A percentile compares a stretch with the other conserved stretches of the same genome.
Conservation (phyloP, 306 rosid species). For the Datisca glomerata region DNA sequence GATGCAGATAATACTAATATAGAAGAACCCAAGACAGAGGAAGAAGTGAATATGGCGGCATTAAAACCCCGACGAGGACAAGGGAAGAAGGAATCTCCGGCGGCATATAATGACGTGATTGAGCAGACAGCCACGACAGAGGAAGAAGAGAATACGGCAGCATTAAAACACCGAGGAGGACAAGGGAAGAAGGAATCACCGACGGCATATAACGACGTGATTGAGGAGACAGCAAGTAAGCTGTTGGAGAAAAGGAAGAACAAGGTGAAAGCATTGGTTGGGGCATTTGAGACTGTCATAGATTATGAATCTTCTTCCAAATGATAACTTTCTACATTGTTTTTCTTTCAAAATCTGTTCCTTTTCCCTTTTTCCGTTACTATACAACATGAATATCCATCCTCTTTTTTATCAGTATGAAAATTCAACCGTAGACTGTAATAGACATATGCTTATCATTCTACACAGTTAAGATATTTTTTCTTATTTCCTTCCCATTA, state of each 20-base stretch:
- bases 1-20: constrained; percentile 6
- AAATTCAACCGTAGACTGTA: too few species aligned
- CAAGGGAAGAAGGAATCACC: constrained; percentile 37
- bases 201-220: constrained; percentile 46
- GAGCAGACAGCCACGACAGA: not conserved
- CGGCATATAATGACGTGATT: too few species aligned
- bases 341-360: too few species aligned
- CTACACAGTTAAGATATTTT: too few species aligned
- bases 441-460: too few species aligned
- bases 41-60: not conserved
- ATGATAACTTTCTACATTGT: too few species aligned
- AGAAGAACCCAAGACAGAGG: constrained; percentile 14
- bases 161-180: constrained; percentile 12
- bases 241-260: constrained; percentile 53
- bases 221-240: constrained; percentile 52
- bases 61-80: not conserved
- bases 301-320: constrained; percentile 58
- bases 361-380: too few species aligned
- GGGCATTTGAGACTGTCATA: constrained; percentile 86
- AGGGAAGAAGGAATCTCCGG: not conserved
- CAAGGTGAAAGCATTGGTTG: constrained; percentile 78
- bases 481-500: too few species aligned
- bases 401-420: too few species aligned
- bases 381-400: too few species aligned
- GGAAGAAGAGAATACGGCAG: not conserved